A percentile compares a stretch with the other conserved stretches of the same genome.
phyloP scores from a whole-genome alignment of 331 rosid genomes.

The Acacia pycnantha region DNA sequence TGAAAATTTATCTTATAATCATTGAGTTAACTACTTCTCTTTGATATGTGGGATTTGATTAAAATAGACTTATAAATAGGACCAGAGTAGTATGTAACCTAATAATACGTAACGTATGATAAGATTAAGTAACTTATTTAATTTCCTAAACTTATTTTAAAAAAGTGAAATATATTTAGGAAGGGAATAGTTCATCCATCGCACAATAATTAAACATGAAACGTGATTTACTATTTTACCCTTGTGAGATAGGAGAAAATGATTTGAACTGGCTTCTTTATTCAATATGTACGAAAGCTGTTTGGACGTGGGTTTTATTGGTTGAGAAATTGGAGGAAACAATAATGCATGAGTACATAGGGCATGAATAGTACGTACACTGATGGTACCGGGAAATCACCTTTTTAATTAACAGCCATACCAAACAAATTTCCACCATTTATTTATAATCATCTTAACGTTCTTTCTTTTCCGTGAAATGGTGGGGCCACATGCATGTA shows the following conservation, averaged over 20 bases:
- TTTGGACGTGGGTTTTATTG: not conserved
- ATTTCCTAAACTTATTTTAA: fast-evolving
- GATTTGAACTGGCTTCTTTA: not conserved
- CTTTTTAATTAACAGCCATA: not conserved
- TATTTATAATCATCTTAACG: not conserved
- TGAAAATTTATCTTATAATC: no score
- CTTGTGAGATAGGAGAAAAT: no score
- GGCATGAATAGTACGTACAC: not conserved
- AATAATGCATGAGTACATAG: not conserved
- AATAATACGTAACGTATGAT: no score
- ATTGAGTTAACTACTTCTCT: no score
- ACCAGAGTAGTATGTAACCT: no score
- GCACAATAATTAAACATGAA: no score
- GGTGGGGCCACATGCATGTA: not conserved
- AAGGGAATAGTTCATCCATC: no score
- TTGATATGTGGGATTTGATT: no score
- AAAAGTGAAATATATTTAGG: no score
- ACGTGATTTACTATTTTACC: no score
- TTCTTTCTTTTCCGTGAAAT: not conserved
- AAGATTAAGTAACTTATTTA: no score
- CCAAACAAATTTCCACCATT: not conserved
- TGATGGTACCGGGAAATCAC: not conserved
- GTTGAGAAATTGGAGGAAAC: not conserved
- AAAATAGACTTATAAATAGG: no score
- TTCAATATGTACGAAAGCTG: not conserved